Evolutionary conservation across 176 grass and related monocot genomes (phyloP).

Genomic region (Ensete glaucum): DNA sequence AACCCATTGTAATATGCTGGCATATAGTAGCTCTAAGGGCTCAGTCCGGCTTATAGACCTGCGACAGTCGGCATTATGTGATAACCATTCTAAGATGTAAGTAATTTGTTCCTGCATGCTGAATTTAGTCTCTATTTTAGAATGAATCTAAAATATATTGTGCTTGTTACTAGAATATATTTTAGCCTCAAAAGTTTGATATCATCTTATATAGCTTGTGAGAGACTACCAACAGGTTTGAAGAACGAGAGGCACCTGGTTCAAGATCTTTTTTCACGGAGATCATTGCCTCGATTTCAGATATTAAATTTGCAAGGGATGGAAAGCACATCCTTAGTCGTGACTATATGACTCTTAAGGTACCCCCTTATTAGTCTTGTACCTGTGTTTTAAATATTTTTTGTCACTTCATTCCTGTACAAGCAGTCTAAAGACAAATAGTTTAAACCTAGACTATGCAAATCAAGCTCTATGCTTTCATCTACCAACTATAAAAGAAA

Average conservation of each 20-base stretch:
- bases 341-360: slow-evolving; percentile 96
- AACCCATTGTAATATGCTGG: slow-evolving; percentile 76
- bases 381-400: too few species aligned
- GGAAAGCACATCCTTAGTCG: slow-evolving; percentile 87
- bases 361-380: slow-evolving; percentile 20
- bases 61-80: slow-evolving; percentile 82
- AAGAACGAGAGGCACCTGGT: slow-evolving; percentile 68
- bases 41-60: slow-evolving; percentile 97
- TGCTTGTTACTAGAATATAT: neutral
- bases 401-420: too few species aligned
- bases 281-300: slow-evolving; percentile 96
- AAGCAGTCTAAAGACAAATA: too few species aligned
- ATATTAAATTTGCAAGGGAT: slow-evolving; percentile 82
- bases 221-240: slow-evolving; percentile 44
- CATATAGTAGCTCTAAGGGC: slow-evolving; percentile 99
- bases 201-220: slow-evolving; percentile 19
- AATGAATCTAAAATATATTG: neutral
- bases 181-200: neutral
- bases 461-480: too few species aligned
- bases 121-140: too few species aligned
- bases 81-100: slow-evolving; percentile 96
- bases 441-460: too few species aligned
- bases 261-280: slow-evolving; percentile 96
- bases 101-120: slow-evolving; percentile 7
- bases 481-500: too few species aligned